Evolutionary conservation across 2,329 filamentous ascomycete species (phyloP).

Genomic region (Corniculantispora saksenae): DNA sequence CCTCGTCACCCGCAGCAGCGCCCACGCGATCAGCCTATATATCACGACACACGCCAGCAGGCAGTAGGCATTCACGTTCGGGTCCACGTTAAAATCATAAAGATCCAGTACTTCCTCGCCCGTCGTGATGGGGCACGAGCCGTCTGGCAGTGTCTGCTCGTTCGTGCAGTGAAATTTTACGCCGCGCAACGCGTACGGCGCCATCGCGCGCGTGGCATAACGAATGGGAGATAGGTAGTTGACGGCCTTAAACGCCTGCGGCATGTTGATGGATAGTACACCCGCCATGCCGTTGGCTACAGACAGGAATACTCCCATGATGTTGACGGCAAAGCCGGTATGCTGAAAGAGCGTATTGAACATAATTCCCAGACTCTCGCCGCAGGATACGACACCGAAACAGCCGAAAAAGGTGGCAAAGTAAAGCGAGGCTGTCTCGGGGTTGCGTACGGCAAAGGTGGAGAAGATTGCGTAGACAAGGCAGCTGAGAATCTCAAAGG

Average conservation of each 20-base stretch:
- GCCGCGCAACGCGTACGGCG: constrained; percentile 62
- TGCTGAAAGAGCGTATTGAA: constrained; percentile 77
- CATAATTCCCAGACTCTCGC: constrained; percentile 75
- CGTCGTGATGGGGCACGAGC: constrained; percentile 63
- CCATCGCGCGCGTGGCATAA: constrained; percentile 67
- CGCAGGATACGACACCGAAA: constrained; percentile 73
- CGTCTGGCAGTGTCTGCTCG: constrained; percentile 58
- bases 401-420: constrained; percentile 68
- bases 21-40: constrained; percentile 66
- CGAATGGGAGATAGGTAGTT: constrained; percentile 74
- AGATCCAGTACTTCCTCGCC: constrained; percentile 67
- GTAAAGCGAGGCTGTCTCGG: constrained; percentile 63
- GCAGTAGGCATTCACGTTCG: constrained; percentile 61
- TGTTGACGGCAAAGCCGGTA: constrained; percentile 74
- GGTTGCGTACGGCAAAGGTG: constrained; percentile 65
- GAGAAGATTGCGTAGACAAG: constrained; percentile 66
- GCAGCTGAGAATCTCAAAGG: constrained; percentile 67
- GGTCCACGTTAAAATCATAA: constrained; percentile 66
- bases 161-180: constrained; percentile 65
- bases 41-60: constrained; percentile 64
- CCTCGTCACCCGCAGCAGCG: constrained; percentile 55
- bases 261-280: constrained; percentile 70
- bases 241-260: constrained; percentile 63
- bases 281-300: constrained; percentile 72
- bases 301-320: constrained; percentile 69